These are phyloP conservation scores for Candida gigantensis DNA, from an alignment of 1,139 yeast species.

Conservation along the genomic window DNA sequence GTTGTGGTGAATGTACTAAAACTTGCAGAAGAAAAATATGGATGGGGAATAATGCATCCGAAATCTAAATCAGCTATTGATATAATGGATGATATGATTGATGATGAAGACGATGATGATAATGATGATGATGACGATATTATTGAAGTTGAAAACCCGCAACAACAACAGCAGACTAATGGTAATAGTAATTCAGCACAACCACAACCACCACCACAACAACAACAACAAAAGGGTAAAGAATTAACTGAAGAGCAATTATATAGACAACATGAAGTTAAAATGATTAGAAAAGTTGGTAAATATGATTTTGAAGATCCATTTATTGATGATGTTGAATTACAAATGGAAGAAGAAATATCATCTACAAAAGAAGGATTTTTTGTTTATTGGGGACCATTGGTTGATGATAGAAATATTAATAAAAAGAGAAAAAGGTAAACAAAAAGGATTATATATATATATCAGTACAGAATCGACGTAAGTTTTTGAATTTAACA, in stretches of 20 bases:
- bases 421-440: constrained; percentile 14
- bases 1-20: constrained; percentile 78
- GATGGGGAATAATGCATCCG: constrained; percentile 74
- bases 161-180: neutral
- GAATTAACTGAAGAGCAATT: constrained; percentile 50
- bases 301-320: constrained; percentile 94
- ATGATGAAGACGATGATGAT: constrained; percentile 60
- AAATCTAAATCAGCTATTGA: constrained; percentile 63
- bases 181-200: neutral
- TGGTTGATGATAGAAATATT: constrained; percentile 60
- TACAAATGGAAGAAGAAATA: constrained; percentile 90
- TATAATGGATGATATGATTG: constrained; percentile 61
- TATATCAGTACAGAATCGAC: constrained; percentile 3
- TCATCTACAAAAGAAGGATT: constrained; percentile 94
- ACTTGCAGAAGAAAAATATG: constrained; percentile 84
- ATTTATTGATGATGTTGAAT: constrained; percentile 92
- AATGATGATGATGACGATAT: constrained; percentile 59
- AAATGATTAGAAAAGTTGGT: constrained; percentile 71
- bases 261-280: constrained; percentile 43
- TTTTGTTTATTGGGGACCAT: constrained; percentile 93
- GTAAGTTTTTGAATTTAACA: constrained; percentile 1
- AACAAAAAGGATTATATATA: constrained; percentile 2
- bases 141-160: constrained; percentile 19
- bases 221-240: constrained; percentile 41
- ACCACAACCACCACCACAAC: constrained; percentile 17